Base-by-base conservation (phyloP, 140 eudicot species). In the Flaveria floridana region DNA sequence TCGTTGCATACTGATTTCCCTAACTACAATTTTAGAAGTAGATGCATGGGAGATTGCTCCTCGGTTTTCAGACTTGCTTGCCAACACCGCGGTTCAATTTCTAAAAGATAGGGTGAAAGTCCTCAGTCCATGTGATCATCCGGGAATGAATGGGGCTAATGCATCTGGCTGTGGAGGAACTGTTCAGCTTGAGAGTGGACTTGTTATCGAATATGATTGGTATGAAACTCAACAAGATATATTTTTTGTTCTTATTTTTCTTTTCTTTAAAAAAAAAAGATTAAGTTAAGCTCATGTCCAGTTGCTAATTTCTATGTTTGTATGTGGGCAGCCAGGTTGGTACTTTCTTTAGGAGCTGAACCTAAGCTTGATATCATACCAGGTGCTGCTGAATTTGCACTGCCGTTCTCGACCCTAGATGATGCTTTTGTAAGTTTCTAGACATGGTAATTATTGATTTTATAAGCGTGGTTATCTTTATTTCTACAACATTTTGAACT, bases 1-100 rank as follows among this genome's bases (percentile, higher is more conserved):
- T 51, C 12, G n/a, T 71, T 48, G 8, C 52, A 56, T 64, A 26
- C 64, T 75, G 73, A 66, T 80, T 72, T 21, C 62, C 66, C 14
- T 61, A 26, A 53, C n/a, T 66, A 53, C 42, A 10, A 55, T 16
- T 74, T 71, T 89, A 95, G 99, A 95, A 86, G 99, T 95, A 50
- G 97, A 95, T 73, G 84, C 85, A 75, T 95, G 99, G 99, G 99
- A 95, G 78, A 87, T 95, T 79, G 99, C 99, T 71, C 99, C 99
- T 30, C 84, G 88, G 69, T 95, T 95, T 79, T 85, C 92, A 28
- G 99, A 95, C 63, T 82, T 95, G 83, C 95, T 95, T 47, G 88
- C 83, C 48, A 91, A 66, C 81, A 91, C 99, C 2, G 56, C 73
- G 4, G 97, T 95, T 44, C 89, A 86, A 26, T 91, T 91, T 80